Percentiles rank a stretch among this genome's conserved stretches.
Evolutionary conservation across 331 rosid genomes (phyloP).

Genomic region (Quercus lobata): DNA sequence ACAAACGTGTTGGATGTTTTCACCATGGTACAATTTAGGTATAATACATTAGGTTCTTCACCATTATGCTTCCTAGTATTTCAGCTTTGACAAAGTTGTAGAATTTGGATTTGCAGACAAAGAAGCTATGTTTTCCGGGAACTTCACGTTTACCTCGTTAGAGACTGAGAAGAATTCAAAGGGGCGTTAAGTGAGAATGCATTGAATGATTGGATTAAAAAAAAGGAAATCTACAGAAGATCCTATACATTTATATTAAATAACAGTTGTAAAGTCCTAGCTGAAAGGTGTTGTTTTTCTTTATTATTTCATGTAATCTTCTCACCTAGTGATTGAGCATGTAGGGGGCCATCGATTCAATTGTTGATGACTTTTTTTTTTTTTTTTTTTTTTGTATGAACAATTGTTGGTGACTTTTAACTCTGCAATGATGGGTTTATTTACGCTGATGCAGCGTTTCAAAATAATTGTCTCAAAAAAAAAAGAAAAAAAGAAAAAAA

Average conservation of each 20-base stretch:
- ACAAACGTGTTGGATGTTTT: background rate
- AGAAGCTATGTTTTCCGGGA: slow-evolving; percentile 76
- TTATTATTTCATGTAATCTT: background rate
- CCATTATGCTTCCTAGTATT: background rate
- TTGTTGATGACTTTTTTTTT: background rate
- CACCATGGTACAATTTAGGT: background rate
- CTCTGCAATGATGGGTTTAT: background rate
- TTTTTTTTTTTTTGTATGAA: no score
- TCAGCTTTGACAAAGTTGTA: slow-evolving; percentile 10
- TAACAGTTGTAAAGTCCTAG: background rate
- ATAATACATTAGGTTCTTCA: no score
- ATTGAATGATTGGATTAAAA: background rate
- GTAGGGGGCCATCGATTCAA: background rate
- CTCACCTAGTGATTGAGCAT: background rate
- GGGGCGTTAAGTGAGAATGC: slow-evolving; percentile 18
- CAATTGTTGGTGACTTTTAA: background rate
- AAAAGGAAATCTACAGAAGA: background rate
- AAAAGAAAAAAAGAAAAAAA: no score
- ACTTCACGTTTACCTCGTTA: slow-evolving; percentile 75
- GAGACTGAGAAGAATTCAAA: slow-evolving; percentile 32
- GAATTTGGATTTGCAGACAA: slow-evolving; percentile 61
- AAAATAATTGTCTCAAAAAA: background rate
- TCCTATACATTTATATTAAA: background rate
- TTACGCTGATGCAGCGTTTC: background rate
- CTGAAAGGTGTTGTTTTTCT: background rate